Percentiles rank a stretch among this genome's conserved stretches.
phyloP scores from a whole-genome alignment of 306 rosid species.

The Vigna nakashimae region DNA sequence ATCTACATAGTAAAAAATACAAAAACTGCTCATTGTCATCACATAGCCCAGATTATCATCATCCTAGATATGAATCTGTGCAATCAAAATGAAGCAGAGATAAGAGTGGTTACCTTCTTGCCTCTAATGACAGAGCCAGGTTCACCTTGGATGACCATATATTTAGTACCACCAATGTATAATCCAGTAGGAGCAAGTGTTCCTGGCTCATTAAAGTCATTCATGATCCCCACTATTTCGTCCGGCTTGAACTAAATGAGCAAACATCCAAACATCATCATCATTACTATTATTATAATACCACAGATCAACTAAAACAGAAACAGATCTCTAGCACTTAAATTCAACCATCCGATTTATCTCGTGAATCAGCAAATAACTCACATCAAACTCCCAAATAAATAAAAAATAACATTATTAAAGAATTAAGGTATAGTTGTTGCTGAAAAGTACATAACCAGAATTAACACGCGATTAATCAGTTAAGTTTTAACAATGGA shows the following conservation, averaged over 20 bases:
- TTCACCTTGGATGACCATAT: constrained; percentile 95
- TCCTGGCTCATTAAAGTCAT: constrained; percentile 82
- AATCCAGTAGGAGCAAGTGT: constrained; percentile 89
- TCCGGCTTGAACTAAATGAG: constrained; percentile 67
- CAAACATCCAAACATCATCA: constrained; percentile 5
- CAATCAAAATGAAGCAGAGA: constrained; percentile 18
- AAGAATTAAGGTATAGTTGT: background rate
- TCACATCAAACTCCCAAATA: background rate
- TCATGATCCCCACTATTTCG: constrained; percentile 65
- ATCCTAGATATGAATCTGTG: background rate
- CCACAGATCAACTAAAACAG: constrained; percentile 7
- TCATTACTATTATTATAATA: too few relatives aligned
- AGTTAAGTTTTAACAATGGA: too few relatives aligned
- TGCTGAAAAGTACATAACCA: background rate
- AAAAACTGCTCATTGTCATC: background rate
- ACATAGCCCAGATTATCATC: background rate
- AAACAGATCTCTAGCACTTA: constrained; percentile 39
- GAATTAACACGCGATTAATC: background rate
- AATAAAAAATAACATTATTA: too few relatives aligned
- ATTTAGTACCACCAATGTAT: constrained; percentile 79
- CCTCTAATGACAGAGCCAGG: constrained; percentile 83
- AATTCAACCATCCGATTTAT: background rate
- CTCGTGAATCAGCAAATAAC: background rate
- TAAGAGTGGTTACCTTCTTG: constrained; percentile 67
- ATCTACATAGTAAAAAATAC: background rate